Evolutionary conservation across 2,329 filamentous ascomycete genomes (phyloP).

Genomic region (Colletotrichum ledebouriae): DNA sequence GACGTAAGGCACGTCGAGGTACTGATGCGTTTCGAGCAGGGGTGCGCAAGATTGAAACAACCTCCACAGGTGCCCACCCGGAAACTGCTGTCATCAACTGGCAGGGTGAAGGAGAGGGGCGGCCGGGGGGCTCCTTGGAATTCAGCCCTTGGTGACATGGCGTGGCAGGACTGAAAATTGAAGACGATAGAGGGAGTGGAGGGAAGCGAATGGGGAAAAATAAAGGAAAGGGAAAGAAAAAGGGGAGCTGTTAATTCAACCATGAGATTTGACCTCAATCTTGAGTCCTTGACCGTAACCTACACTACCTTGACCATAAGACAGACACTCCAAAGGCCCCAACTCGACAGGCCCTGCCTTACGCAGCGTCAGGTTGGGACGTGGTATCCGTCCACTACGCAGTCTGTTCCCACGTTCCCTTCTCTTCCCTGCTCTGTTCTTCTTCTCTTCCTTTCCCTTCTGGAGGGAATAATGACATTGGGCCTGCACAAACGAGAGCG

Average conservation of each 20-base stretch:
- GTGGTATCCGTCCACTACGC: neutral
- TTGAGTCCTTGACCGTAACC: neutral
- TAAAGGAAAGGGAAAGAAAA: neutral
- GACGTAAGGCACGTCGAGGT: slow-evolving; percentile 42
- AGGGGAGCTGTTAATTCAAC: slow-evolving; percentile 28
- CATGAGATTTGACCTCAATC: slow-evolving; percentile 14
- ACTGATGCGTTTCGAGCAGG: slow-evolving; percentile 43
- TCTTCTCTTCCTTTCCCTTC: slow-evolving; percentile 13
- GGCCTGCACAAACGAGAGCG: slow-evolving; percentile 32
- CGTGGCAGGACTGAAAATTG: slow-evolving; percentile 15
- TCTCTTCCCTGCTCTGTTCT: slow-evolving; percentile 7
- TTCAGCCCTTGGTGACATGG: slow-evolving; percentile 19
- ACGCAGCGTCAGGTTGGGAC: slow-evolving; percentile 2
- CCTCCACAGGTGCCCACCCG: slow-evolving; percentile 37
- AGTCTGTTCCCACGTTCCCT: slow-evolving; percentile 13
- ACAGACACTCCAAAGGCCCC: neutral
- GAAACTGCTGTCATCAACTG: slow-evolving; percentile 39
- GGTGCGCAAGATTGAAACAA: slow-evolving; percentile 41
- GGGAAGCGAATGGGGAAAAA: slow-evolving; percentile 5
- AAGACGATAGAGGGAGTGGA: slow-evolving; percentile 20
- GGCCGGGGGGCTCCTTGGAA: slow-evolving; percentile 17
- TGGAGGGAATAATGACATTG: slow-evolving; percentile 33
- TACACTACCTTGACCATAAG: neutral
- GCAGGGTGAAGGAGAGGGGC: slow-evolving; percentile 14
- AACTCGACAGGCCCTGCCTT: slow-evolving; percentile 10